phyloP scores from a whole-genome alignment of 306 rosid genomes.

The Ochetophila trinervis region DNA sequence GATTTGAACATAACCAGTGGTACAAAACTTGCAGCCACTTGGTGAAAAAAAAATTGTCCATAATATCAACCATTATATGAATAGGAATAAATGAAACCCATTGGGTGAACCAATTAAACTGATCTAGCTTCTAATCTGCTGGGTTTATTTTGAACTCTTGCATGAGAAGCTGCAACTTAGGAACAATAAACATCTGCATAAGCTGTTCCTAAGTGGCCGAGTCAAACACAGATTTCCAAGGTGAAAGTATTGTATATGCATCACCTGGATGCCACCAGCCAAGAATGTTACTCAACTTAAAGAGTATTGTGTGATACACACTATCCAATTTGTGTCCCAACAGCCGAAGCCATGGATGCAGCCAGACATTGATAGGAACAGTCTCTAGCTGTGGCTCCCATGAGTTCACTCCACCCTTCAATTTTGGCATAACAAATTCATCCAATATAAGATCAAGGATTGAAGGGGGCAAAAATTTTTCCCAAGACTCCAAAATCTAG shows the following conservation, averaged over 20 bases:
- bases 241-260: slow-evolving; percentile 80
- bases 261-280: slow-evolving; percentile 97
- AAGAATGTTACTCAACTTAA: slow-evolving; percentile 72
- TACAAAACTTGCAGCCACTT: slow-evolving; percentile 86
- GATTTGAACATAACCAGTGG: slow-evolving; percentile 78
- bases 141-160: slow-evolving; percentile 91
- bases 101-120: slow-evolving; percentile 78
- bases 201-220: slow-evolving; percentile 86
- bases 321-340: slow-evolving; percentile 77
- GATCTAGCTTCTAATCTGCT: slow-evolving; percentile 73
- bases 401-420: slow-evolving; percentile 66
- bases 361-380: slow-evolving; percentile 87
- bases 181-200: slow-evolving; percentile 76
- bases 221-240: slow-evolving; percentile 86
- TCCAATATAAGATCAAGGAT: slow-evolving; percentile 63
- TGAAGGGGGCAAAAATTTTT: slow-evolving; percentile 65
- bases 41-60: slow-evolving; percentile 72
- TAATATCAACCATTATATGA: slow-evolving; percentile 86
- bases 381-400: slow-evolving; percentile 96
- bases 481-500: slow-evolving; percentile 74
- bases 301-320: slow-evolving; percentile 65
- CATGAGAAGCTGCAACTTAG: slow-evolving; percentile 78
- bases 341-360: slow-evolving; percentile 91
- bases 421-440: slow-evolving; percentile 68
- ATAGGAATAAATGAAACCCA: slow-evolving; percentile 83